These are phyloP conservation scores for Collybia sordida DNA, from an alignment of 768 basidiomycete species.

Conservation along the genomic window DNA sequence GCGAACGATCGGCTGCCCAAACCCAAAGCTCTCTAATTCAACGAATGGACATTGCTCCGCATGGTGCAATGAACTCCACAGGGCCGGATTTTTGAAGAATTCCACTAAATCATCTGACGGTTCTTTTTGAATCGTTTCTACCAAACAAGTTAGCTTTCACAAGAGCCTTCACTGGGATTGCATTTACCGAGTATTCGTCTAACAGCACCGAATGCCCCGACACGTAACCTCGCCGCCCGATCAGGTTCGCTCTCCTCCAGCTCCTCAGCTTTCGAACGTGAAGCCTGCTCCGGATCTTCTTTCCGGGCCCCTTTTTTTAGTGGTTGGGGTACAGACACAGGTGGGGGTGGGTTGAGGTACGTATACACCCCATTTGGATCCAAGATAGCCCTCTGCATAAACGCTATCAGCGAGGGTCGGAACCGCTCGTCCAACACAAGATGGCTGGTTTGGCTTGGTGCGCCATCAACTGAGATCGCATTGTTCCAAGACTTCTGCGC, in stretches of 20 bases:
- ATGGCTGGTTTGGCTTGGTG: conserved; percentile 9
- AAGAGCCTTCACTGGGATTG: background rate
- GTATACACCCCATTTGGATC: conserved; percentile 61
- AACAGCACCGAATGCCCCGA: conserved; percentile 65
- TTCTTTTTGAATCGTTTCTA: conserved; percentile 15
- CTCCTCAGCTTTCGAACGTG: conserved; percentile 50
- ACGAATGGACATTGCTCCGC: conserved; percentile 40
- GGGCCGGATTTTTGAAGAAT: conserved; percentile 46
- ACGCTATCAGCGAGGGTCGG: conserved; percentile 41
- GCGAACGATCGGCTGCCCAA: conserved; percentile 69
- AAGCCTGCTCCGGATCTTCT: conserved; percentile 31
- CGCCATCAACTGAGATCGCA: conserved; percentile 22
- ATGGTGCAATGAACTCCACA: conserved; percentile 62
- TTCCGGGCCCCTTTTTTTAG: conserved; percentile 30
- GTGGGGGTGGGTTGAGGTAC: conserved; percentile 64
- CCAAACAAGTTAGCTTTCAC: too few species aligned
- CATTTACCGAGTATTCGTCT: conserved; percentile 58
- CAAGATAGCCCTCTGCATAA: conserved; percentile 53
- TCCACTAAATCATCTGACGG: conserved; percentile 30
- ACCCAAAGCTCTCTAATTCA: conserved; percentile 52
- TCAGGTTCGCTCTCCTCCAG: conserved; percentile 73
- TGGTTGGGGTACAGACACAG: conserved; percentile 31
- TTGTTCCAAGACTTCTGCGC: conserved; percentile 58
- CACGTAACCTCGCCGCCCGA: conserved; percentile 64
- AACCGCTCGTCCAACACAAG: conserved; percentile 31